Evolutionary conservation across 192 early-diverging fungal species (phyloP), one percentile per base, ranked within the genome.

Genomic region (Gamsiella multidivaricata): DNA sequence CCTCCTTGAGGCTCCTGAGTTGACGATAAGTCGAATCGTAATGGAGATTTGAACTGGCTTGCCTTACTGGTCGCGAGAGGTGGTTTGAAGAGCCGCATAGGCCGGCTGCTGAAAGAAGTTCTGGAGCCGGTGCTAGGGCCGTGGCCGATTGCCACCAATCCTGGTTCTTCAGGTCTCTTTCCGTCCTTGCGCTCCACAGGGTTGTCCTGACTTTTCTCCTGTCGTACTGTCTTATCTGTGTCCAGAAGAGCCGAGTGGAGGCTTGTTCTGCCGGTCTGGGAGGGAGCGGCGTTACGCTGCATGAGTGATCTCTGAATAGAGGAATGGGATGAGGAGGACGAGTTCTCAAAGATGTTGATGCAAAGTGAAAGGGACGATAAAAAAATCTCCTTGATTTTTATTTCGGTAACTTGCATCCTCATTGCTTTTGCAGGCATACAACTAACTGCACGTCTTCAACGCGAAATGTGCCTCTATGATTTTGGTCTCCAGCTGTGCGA

Each of bases 401-500:
- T n/a, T n/a, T n/a, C n/a, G n/a, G n/a, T n/a, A n/a, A n/a, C n/a
- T n/a, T n/a, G n/a, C n/a, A n/a, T n/a, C n/a, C n/a, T n/a, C n/a
- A n/a, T n/a, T n/a, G n/a, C n/a, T n/a, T n/a, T n/a, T n/a, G n/a
- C n/a, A n/a, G n/a, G n/a, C n/a, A n/a, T n/a, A n/a, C n/a, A n/a
- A n/a, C n/a, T n/a, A n/a, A n/a, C n/a, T 10, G n/a, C 61, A 50
- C 22, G 61, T 64, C 49, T 62, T 74, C 20, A 82, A 42, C 0
- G 75, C 69, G 29, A 68, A 56, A 20, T 82, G 74, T 0, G 81
- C 69, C 52, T 82, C 81, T 23, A 78, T 55, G 33, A 82, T 37
- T 54, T 82, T 78, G 37, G 75, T 58, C 46, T 82, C 81, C 6
- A 82, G 55, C 20, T 79, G 69, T 22, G 69, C 69, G n/a, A 82